Evolutionary conservation across 108 stramenopile genomes (phyloP).

Genomic region (Ochromonas danica): DNA sequence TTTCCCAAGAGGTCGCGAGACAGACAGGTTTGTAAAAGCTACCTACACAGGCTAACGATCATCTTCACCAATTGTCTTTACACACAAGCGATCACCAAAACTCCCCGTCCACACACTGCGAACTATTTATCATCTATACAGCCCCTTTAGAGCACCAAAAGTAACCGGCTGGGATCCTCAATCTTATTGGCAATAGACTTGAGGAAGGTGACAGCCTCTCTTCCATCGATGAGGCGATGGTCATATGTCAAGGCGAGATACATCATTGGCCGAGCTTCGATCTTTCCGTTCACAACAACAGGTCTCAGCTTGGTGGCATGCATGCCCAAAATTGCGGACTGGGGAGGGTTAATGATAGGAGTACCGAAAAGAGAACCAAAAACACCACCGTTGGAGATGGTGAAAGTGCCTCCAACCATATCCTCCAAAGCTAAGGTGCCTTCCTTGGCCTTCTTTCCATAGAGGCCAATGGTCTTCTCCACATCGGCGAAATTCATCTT

Average conservation of each 20-base stretch:
- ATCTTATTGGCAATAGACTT: constrained; percentile 95
- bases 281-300: constrained; percentile 84
- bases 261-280: constrained; percentile 99
- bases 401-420: constrained; percentile 99
- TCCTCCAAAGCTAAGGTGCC: constrained; percentile 85
- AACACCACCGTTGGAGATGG: constrained; percentile 99
- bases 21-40: too few relatives aligned
- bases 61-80: too few relatives aligned
- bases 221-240: constrained; percentile 98
- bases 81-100: too few relatives aligned
- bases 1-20: too few relatives aligned
- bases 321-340: constrained; percentile 99
- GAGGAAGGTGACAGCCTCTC: constrained; percentile 98
- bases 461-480: constrained; percentile 89
- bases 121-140: too few relatives aligned
- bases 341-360: constrained; percentile 99
- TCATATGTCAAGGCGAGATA: constrained; percentile 99
- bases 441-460: constrained; percentile 86
- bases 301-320: constrained; percentile 98
- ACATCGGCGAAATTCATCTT: constrained; percentile 78
- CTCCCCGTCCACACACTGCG: too few relatives aligned
- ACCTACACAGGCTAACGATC: too few relatives aligned
- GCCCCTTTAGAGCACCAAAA: constrained; percentile 79
- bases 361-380: constrained; percentile 98
- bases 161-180: constrained; percentile 83